Evolutionary conservation across 2,329 filamentous ascomycete genomes (phyloP).

Genomic region (Monosporascus sp.): DNA sequence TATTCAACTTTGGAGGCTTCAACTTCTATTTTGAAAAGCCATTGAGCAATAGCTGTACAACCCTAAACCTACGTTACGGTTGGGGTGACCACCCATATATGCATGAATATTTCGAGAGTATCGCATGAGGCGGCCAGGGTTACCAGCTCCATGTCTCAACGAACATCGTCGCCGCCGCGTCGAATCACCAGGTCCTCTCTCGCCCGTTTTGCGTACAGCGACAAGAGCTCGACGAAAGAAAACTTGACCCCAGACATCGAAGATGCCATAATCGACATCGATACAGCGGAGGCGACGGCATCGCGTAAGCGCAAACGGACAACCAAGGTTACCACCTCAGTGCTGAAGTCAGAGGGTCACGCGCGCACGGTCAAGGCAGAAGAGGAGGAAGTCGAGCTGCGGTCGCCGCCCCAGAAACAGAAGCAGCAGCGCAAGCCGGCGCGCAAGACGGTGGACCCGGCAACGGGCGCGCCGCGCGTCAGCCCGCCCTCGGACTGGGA

Average conservation of each 20-base stretch:
- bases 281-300: slow-evolving; percentile 2
- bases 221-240: slow-evolving; percentile 2
- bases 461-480: slow-evolving; percentile 12
- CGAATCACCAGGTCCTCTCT: slow-evolving; percentile 26
- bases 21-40: too few relatives aligned
- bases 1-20: too few relatives aligned
- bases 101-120: slow-evolving; percentile 10
- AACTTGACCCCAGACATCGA: slow-evolving; percentile 20
- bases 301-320: slow-evolving; percentile 23
- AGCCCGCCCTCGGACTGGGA: slow-evolving; percentile 49
- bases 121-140: slow-evolving; percentile 4
- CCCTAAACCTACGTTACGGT: too few relatives aligned
- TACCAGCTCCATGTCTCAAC: slow-evolving; percentile 14
- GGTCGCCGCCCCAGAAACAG: not conserved
- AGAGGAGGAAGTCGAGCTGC: slow-evolving; percentile 8
- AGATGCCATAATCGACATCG: slow-evolving; percentile 18
- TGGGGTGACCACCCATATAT: not conserved
- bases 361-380: slow-evolving; percentile 5
- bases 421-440: slow-evolving; percentile 19
- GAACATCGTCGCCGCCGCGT: slow-evolving; percentile 17
- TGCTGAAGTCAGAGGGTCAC: not conserved
- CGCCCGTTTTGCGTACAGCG: slow-evolving; percentile 23
- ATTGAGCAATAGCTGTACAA: too few relatives aligned
- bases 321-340: not conserved
- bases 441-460: slow-evolving; percentile 16